Conservation (phyloP, 768 basidiomycete species). For the Serendipita sp. region DNA sequence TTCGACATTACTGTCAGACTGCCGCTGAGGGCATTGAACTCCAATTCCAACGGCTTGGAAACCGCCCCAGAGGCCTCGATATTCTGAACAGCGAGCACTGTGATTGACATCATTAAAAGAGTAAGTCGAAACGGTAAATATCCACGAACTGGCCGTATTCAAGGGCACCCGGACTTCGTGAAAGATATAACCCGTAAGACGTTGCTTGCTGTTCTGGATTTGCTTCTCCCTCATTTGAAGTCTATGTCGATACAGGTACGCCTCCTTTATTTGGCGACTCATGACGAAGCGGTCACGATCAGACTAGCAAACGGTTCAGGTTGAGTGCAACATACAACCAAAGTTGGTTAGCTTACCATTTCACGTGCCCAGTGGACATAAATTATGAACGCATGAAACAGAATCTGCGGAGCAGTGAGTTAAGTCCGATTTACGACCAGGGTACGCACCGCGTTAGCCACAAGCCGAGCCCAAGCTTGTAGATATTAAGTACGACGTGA, state of each 20-base stretch:
- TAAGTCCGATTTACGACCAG: neutral
- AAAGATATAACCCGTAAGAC: constrained; percentile 32
- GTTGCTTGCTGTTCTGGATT: constrained; percentile 20
- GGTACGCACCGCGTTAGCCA: constrained; percentile 1
- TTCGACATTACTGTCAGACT: constrained; percentile 82
- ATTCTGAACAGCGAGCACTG: constrained; percentile 77
- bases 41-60: constrained; percentile 61
- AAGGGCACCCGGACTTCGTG: constrained; percentile 65
- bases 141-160: constrained; percentile 44
- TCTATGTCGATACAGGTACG: neutral
- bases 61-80: constrained; percentile 68
- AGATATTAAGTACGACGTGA: constrained; percentile 13
- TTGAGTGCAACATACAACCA: no score
- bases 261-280: constrained; percentile 3
- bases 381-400: constrained; percentile 9
- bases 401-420: neutral
- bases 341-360: neutral
- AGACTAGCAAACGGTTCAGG: neutral
- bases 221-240: constrained; percentile 6
- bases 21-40: constrained; percentile 73
- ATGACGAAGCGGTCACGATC: constrained; percentile 5
- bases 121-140: neutral
- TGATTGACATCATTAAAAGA: neutral
- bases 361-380: constrained; percentile 12
- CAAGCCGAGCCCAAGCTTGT: neutral